Evolutionary conservation across 2,329 filamentous ascomycete species (phyloP), one percentile per base, ranked within the genome.

Genomic region (Cercospora sp.): DNA sequence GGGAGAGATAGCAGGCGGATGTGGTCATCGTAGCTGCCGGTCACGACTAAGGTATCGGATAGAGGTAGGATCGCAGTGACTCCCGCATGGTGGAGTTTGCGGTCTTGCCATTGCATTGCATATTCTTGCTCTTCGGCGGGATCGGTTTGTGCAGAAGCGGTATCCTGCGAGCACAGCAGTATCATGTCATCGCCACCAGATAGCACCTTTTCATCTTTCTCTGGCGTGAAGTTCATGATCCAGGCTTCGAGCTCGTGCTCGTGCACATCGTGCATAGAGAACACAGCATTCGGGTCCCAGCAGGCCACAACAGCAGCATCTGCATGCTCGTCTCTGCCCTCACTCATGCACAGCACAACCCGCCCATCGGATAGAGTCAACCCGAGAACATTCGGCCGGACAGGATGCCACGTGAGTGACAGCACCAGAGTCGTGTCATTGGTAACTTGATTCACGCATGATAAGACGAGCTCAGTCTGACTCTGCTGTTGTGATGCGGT

Each of bases 11-110:
- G 85, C 1, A 97, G 83, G 12, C 94, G 87, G 18, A 98, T 82
- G 69, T 85, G 84, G 74, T 98, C 94, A 74, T 98, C 95, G 76
- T 98, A 99, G 76, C 92, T 96, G 3, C 95, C 95, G 0, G 94
- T 97, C 2, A 97, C 75, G 2, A 97, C 79, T 4, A 95, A 76
- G 3, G 84, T 82, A 1, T 84, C 83, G 3, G 82, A 81, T 2
- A 97, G 81, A 0, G 93, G 92, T 2, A 97, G 80, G 64, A 98
- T 95, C 1, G 92, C 88, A 0, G 94, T 97, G 0, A 98, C 91
- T 10, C 95, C 94, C 1, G 93, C 93, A n/a, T 84, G 83, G 75
- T 97, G 93, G 16, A 86, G 84, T 69, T 84, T 89, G 24, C 82
- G 80, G 72, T 89, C 86, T 62, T 80, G 80, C 81, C 81, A 83